Base-by-base conservation (phyloP, 257 asterid genomes). In the Parsonsia alboflavescens region DNA sequence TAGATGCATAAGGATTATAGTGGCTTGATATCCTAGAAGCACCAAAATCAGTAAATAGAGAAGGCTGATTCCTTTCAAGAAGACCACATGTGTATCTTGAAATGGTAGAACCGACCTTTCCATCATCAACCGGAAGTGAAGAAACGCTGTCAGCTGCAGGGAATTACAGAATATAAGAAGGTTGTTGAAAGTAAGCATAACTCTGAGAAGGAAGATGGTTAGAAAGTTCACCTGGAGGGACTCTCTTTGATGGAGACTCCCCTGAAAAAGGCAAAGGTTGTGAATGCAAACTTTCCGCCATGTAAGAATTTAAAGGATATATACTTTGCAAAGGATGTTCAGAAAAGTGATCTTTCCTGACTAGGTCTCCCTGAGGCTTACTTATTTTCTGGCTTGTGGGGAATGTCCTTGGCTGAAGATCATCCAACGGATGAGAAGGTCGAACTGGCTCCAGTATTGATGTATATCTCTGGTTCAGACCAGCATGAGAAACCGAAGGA, bases 1-100 rank as follows among this genome's bases (percentile, higher is more conserved):
- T 82, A 75, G 96, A 85, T 71, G 91, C 88, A 74, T 85, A 89
- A 78, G 96, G 91, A 74, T 89, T 86, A 84, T 86, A 87, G 82
- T 85, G 89, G 72, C 68, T 82, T 46, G 88, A 73, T 77, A 84
- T 70, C 84, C 85, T 83, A 52, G 97, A 85, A 56, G 84, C 86
- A 74, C 79, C 79, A 53, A 77, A 76, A 80, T 77, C 86, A 39
- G 75, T 81, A 75, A 49, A 71, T 49, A 65, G 76, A 75, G 85
- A 76, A 53, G 84, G 85, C 72, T 71, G 90, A 76, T 74, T 88
- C 82, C 75, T 76, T 65, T 87, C 89, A 56, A 73, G 82, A 78
- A 77, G 69, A 80, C 83, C 90, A 68, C 86, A 81, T 72, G 87
- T 41, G 67, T 72, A 73, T 72, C 79, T 82, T 68, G 88, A 80